Conservation (phyloP, 805 yeast species). For the Pichia exigua region DNA sequence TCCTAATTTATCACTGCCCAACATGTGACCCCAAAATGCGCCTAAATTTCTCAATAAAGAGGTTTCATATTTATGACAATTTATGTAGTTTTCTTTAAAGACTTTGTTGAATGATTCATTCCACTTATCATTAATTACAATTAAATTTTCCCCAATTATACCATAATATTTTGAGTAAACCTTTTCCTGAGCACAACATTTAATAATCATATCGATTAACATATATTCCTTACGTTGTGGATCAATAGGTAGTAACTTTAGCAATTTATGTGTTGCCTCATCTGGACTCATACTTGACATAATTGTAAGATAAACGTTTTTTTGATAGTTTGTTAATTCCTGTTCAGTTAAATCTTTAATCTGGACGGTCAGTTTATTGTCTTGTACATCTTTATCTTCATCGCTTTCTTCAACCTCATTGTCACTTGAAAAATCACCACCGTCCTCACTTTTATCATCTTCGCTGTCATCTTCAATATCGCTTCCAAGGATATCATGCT, state of each 20-base stretch:
- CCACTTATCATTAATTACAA: constrained; percentile 51
- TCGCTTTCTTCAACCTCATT: constrained; percentile 15
- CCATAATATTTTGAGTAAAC: constrained; percentile 85
- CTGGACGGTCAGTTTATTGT: constrained; percentile 20
- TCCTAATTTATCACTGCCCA: constrained; percentile 61
- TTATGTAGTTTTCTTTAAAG: constrained; percentile 49
- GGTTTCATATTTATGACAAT: constrained; percentile 62
- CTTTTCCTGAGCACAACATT: constrained; percentile 78
- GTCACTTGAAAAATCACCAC: constrained; percentile 9
- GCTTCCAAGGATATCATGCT: constrained; percentile 38
- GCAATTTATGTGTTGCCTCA: constrained; percentile 84
- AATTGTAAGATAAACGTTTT: constrained; percentile 69
- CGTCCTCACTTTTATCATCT: constrained; percentile 9
- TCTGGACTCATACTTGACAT: constrained; percentile 89
- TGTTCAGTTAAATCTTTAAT: constrained; percentile 66
- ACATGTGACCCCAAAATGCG: constrained; percentile 76
- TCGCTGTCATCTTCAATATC: constrained; percentile 23
- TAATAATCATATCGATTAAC: constrained; percentile 65
- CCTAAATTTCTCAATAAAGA: constrained; percentile 72
- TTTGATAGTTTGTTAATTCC: constrained; percentile 56
- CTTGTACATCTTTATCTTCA: constrained; percentile 19
- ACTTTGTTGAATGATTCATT: constrained; percentile 38
- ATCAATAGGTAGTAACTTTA: constrained; percentile 39
- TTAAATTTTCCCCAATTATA: constrained; percentile 59
- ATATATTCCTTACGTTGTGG: constrained; percentile 38